These are phyloP conservation scores for Sporothrix dimorphospora DNA, from an alignment of 2,329 filamentous ascomycete species.

Conservation along the genomic window DNA sequence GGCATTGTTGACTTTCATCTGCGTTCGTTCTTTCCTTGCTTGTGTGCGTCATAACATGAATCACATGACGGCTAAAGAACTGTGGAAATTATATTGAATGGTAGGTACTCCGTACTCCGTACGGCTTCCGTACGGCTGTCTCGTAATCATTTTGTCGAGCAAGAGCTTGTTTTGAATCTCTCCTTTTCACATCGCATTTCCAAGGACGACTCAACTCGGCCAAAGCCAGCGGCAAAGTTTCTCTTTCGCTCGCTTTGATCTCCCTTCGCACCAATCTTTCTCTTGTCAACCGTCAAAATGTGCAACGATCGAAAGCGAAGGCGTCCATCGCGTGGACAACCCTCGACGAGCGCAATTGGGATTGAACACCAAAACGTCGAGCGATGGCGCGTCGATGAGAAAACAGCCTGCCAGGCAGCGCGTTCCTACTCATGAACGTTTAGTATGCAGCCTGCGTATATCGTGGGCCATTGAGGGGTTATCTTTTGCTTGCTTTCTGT, in stretches of 20 bases:
- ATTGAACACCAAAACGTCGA: too few species aligned
- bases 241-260: background rate
- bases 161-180: background rate
- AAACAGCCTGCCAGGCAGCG: background rate
- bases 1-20: background rate
- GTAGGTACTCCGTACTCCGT: too few species aligned
- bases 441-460: background rate
- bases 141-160: background rate
- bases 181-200: background rate
- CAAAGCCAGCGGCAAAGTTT: too few species aligned
- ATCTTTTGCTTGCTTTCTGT: background rate
- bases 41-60: background rate
- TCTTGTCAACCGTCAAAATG: slow-evolving; percentile 1
- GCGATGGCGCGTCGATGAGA: background rate
- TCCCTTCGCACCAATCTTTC: background rate
- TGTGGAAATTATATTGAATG: background rate
- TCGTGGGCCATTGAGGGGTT: background rate
- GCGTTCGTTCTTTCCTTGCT: background rate
- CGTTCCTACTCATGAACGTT: background rate
- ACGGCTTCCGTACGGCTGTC: too few species aligned
- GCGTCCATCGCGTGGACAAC: background rate
- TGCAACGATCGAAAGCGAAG: background rate
- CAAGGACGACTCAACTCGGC: too few species aligned
- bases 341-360: background rate
- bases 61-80: background rate